Evolutionary conservation across 768 basidiomycete species (phyloP).

Genomic region (Leccinum barrowsii): DNA sequence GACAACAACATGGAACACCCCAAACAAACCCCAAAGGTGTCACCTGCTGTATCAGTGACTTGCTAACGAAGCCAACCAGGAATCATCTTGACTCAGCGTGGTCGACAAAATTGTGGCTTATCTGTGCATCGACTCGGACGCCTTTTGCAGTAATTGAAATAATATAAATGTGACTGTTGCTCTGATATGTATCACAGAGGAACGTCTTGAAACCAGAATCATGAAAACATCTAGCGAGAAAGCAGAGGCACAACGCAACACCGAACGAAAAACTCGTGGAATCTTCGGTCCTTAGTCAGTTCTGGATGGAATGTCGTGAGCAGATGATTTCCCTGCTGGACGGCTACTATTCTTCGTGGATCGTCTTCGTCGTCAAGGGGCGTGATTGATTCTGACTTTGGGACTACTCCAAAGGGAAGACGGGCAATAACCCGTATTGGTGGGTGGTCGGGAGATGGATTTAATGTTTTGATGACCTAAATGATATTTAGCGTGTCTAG

Average conservation of each 20-base stretch:
- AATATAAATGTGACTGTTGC: background rate
- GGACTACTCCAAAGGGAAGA: constrained; percentile 52
- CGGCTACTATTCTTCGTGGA: constrained; percentile 71
- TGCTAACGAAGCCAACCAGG: too few relatives aligned
- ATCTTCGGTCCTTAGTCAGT: constrained; percentile 78
- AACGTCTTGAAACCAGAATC: background rate
- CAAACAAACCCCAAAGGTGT: too few relatives aligned
- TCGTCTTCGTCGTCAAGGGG: constrained; percentile 47
- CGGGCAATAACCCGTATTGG: constrained; percentile 70
- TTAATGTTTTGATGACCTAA: constrained; percentile 63
- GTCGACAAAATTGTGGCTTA: background rate
- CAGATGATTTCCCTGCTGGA: constrained; percentile 80
- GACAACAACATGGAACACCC: background rate
- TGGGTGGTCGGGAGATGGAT: constrained; percentile 43
- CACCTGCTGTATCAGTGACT: too few relatives aligned
- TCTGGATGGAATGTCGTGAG: constrained; percentile 95
- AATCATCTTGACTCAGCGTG: background rate
- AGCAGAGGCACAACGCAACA: constrained; percentile 56
- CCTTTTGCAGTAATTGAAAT: background rate
- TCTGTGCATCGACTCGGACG: background rate
- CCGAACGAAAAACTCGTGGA: constrained; percentile 88
- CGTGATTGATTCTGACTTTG: constrained; percentile 32
- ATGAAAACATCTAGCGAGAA: constrained; percentile 2
- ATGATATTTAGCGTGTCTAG: background rate
- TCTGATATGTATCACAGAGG: background rate